These are phyloP conservation scores for Aspergillus sp. DNA, from an alignment of 2,329 filamentous ascomycete species.

Conservation along the genomic window DNA sequence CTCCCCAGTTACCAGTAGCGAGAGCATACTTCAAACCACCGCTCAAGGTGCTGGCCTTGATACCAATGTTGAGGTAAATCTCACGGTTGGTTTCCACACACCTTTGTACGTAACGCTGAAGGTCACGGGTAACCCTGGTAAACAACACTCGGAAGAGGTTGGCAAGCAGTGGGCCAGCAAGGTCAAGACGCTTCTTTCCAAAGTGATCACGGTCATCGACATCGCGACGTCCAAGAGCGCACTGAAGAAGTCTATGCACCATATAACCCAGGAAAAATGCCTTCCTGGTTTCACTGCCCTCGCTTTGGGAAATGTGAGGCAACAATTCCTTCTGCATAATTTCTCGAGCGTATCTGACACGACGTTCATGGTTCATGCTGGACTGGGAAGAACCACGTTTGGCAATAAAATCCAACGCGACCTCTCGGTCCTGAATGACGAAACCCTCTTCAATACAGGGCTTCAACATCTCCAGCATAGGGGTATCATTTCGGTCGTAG, in stretches of 20 bases:
- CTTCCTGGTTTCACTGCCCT: constrained; percentile 92
- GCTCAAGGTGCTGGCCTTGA: constrained; percentile 87
- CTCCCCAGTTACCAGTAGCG: constrained; percentile 98
- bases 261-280: constrained; percentile 99
- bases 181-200: constrained; percentile 95
- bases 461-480: constrained; percentile 96
- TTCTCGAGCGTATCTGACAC: constrained; percentile 87
- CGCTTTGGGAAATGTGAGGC: constrained; percentile 91
- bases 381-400: constrained; percentile 76
- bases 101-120: constrained; percentile 85
- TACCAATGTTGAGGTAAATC: constrained; percentile 85
- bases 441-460: constrained; percentile 97
- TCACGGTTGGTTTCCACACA: constrained; percentile 87
- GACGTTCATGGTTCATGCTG: constrained; percentile 76
- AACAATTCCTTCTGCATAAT: constrained; percentile 96
- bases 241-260: constrained; percentile 94
- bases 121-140: constrained; percentile 84
- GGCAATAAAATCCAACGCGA: constrained; percentile 92
- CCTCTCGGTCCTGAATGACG: constrained; percentile 91
- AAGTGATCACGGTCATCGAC: constrained; percentile 98
- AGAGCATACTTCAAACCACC: constrained; percentile 96
- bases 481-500: constrained; percentile 90
- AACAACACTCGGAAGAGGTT: constrained; percentile 93
- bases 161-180: constrained; percentile 91
- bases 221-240: constrained; percentile 86